Percentiles rank a stretch among this genome's conserved stretches.
Conservation (phyloP, 768 basidiomycete species). For the Tricholoma terreum region DNA sequence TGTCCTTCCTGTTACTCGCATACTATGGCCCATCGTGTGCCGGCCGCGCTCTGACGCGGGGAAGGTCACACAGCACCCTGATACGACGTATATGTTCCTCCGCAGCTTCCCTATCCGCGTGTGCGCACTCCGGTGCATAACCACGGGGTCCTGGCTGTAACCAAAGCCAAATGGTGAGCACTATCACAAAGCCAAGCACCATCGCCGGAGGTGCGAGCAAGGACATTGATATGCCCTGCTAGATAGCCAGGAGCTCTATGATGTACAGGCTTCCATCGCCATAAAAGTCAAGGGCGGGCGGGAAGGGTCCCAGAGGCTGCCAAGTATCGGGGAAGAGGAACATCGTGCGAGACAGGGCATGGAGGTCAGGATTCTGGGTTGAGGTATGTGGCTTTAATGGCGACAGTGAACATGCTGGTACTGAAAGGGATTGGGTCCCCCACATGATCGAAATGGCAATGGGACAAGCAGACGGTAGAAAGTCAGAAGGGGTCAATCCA, state of each 20-base stretch:
- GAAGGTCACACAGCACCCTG: conserved; percentile 32
- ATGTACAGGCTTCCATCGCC: conserved; percentile 59
- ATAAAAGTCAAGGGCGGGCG: conserved; percentile 51
- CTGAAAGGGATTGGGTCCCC: conserved; percentile 47
- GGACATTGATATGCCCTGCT: conserved; percentile 50
- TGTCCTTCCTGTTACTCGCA: conserved; percentile 37
- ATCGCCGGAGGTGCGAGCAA: conserved; percentile 50
- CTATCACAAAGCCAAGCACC: conserved; percentile 58
- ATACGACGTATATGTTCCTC: conserved; percentile 36
- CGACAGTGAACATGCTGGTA: conserved; percentile 46
- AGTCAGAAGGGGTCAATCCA: conserved; percentile 43
- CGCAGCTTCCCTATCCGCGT: conserved; percentile 40
- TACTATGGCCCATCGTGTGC: conserved; percentile 58
- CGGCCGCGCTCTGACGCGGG: conserved; percentile 44
- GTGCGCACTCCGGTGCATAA: no score
- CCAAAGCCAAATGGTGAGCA: conserved; percentile 51
- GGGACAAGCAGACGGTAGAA: conserved; percentile 45
- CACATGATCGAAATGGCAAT: conserved; percentile 54
- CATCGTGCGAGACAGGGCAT: conserved; percentile 11
- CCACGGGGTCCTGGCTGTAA: no score
- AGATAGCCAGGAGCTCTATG: conserved; percentile 58
- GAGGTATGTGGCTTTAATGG: conserved; percentile 33
- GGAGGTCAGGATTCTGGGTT: conserved; percentile 7
- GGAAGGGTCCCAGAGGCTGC: conserved; percentile 22
- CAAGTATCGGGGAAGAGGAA: conserved; percentile 14